Evolutionary conservation across 352 stramenopile species (phyloP), one percentile per base, ranked within the genome.

Genomic region (Blastocystis sp.): DNA sequence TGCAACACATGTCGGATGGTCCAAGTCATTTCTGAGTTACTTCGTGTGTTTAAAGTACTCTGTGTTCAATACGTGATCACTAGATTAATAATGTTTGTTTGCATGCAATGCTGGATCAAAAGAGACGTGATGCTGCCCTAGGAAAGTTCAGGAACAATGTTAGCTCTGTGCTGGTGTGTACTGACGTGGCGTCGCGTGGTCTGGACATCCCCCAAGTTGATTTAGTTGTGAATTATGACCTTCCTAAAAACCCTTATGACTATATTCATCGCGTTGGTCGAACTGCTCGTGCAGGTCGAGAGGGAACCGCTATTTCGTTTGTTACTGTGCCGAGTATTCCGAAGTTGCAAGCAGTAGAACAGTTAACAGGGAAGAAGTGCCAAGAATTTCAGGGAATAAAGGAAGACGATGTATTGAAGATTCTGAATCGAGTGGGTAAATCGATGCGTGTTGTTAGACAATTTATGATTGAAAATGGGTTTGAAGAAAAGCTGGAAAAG

Each of bases 181-280:
- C 97, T 39, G 97, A 99, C 91, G 95, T 99, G 15, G 96, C 96
- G 15, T 96, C 93, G 90, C 93, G 97, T 75, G 97, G 97, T 29
- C 91, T 99, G 20, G 97, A 99, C 90, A 98, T 99, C 66, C 96
- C 96, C 0, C 92, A 95, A 77, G 94, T 97, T 11, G 95, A 98
- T 90, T 91, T 98, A 2, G 97, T 99, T 26, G 91, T 99, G 56
- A 98, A 99, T 91, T 98, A 96, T 53, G 97, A 99, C 91, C 87
- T 99, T 26, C 97, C 97, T 3, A 93, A 94, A 37, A 94, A 95
- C 73, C 91, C 95, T n/a, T 94, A 97, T 55, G 95, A 98, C 90
- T 99, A 99, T 91, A 95, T 99, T 53, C 97, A 99, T 91, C 94
- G 97, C 41, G 95, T 98, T 43, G 96, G 97, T 68, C 93, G 97